phyloP scores from a whole-genome alignment of 306 rosid species.

The Pyrus pyrifolia region DNA sequence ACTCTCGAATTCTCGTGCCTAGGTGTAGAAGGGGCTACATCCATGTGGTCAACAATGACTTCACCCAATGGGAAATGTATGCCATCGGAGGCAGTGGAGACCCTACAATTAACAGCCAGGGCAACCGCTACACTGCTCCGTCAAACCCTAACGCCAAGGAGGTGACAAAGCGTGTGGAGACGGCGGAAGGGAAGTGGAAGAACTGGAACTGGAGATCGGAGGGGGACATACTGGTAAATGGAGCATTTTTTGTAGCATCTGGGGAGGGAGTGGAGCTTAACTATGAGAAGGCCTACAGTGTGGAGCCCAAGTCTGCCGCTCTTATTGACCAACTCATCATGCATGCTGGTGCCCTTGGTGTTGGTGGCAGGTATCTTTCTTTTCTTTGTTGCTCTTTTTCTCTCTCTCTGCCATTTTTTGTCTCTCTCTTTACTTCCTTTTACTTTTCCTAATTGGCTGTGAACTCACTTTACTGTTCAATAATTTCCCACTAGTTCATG shows the following conservation, averaged over 20 bases:
- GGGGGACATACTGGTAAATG: conserved; percentile 74
- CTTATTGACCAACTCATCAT: conserved; percentile 54
- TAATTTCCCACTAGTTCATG: not conserved
- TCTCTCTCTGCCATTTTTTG: not conserved
- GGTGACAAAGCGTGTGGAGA: conserved; percentile 70
- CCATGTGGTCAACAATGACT: conserved; percentile 84
- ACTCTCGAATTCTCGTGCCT: too few species aligned
- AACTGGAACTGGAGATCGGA: conserved; percentile 85
- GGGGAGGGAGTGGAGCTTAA: conserved; percentile 40
- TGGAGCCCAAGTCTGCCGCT: conserved; percentile 58
- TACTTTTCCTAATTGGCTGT: not conserved
- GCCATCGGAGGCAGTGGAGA: conserved; percentile 81
- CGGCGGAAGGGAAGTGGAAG: conserved; percentile 48
- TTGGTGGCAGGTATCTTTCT: conserved; percentile 53
- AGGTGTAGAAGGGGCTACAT: conserved; percentile 68
- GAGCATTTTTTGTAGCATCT: conserved; percentile 65
- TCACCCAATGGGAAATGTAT: conserved; percentile 83
- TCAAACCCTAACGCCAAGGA: conserved; percentile 51
- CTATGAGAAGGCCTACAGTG: conserved; percentile 65
- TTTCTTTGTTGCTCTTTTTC: not conserved
- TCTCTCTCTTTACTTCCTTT: not conserved
- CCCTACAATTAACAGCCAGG: conserved; percentile 85
- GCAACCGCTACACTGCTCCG: conserved; percentile 68
- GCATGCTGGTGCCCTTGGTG: conserved; percentile 74
- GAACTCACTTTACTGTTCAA: not conserved